Evolutionary conservation across 106 monocot species (phyloP), one percentile per base, ranked within the genome.

Genomic region (Dendrobium nobile): DNA sequence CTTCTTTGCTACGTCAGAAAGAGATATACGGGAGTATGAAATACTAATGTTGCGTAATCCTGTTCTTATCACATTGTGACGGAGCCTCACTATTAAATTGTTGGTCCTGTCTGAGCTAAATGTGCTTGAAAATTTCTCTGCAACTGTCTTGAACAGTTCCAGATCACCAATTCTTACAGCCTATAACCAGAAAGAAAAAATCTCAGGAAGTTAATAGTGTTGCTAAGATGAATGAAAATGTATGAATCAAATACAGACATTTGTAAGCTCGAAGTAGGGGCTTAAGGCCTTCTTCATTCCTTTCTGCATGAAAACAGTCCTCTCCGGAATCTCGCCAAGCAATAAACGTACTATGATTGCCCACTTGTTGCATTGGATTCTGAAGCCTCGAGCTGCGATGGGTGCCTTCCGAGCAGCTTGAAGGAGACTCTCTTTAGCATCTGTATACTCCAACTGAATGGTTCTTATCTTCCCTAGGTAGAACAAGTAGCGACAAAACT

Each of bases 281-380:
- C 73, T 76, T 77, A 99, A 78, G 58, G 95, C 99, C 37, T 85
- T 87, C 86, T 99, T 95, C 99, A 99, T 95, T 75, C 91, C 99
- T 81, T 95, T 91, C 85, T 99, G 99, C 95, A 99, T 93, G 85
- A 99, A 99, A 76, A 99, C 90, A 20, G 99, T 99, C 61, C 95
- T 87, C 80, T 99, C 99, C 0, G 99, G 95, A 65, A 99, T 99
- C 75, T 99, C 99, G 33, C 99, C 95, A 3, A 99, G 85, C 59
- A 99, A 93, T 26, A 99, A 77, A 2, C 99, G 89, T 8, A 99
- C 99, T 24, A 99, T 85, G 8, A 99, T 70, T 56, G 93, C 95
- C 95, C 99, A 99, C 79, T 99, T 99, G 85, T 93, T 99, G 85
- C 99, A 95, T 75, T 93, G 90, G 31, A 95, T 93, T 55, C 91